phyloP scores from a whole-genome alignment of 2,329 filamentous ascomycete genomes.

The Cytospora piceicola region DNA sequence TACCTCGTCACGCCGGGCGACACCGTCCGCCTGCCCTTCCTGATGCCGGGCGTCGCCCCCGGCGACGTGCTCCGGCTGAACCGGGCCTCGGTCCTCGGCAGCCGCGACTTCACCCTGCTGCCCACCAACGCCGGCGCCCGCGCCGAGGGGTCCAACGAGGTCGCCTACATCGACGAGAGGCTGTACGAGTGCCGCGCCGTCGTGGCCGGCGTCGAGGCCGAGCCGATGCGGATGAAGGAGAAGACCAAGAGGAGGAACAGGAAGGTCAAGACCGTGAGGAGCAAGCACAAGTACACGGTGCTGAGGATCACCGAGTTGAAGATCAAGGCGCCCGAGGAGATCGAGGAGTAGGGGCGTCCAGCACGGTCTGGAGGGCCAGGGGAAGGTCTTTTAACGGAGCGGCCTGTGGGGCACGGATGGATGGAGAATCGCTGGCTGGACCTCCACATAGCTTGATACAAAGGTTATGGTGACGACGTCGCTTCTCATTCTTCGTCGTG shows the following conservation, averaged over 20 bases:
- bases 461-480: not conserved
- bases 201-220: constrained; percentile 82
- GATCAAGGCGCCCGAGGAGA: constrained; percentile 54
- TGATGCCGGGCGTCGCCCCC: constrained; percentile 73
- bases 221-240: constrained; percentile 75
- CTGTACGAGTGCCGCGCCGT: constrained; percentile 84
- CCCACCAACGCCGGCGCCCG: constrained; percentile 10
- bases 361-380: not conserved
- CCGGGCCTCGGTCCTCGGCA: constrained; percentile 80
- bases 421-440: not conserved
- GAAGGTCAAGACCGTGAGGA: constrained; percentile 74
- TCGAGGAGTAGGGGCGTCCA: constrained; percentile 37
- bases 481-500: not conserved
- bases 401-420: not conserved
- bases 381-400: not conserved
- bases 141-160: constrained; percentile 69
- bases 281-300: constrained; percentile 90
- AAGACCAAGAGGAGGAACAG: constrained; percentile 82
- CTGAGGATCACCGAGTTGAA: constrained; percentile 82
- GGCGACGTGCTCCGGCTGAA: constrained; percentile 89
- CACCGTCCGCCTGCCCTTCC: constrained; percentile 75
- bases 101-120: constrained; percentile 80
- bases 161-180: constrained; percentile 79
- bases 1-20: constrained; percentile 82
- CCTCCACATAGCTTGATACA: not conserved